These are phyloP conservation scores for Phlyctochytrium bullatum DNA, from an alignment of 192 early-diverging fungal species.

Conservation along the genomic window DNA sequence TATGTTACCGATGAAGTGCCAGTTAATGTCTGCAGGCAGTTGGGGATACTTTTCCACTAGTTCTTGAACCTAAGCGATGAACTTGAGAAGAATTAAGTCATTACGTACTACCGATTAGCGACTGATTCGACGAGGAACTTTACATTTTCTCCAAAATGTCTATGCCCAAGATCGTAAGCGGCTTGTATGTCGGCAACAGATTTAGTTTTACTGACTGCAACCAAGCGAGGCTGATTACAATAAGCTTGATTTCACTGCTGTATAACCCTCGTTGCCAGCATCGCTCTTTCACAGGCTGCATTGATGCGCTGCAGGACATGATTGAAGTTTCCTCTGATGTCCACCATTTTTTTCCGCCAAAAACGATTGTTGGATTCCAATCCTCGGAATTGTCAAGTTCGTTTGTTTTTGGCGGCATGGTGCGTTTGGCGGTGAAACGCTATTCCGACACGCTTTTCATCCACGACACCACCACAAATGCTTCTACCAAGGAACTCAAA, in stretches of 20 bases:
- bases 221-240: constrained; percentile 50
- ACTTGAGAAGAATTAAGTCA: neutral
- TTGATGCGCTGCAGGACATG: neutral
- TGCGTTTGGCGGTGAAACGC: neutral
- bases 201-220: constrained; percentile 95
- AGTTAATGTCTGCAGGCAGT: constrained; percentile 85
- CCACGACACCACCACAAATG: neutral
- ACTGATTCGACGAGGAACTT: constrained; percentile 12
- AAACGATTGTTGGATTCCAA: no score
- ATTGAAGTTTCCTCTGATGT: neutral
- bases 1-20: constrained; percentile 91
- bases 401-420: neutral
- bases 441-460: neutral
- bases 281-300: neutral
- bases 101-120: constrained; percentile 34
- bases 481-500: neutral
- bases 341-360: neutral
- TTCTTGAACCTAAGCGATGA: constrained; percentile 76
- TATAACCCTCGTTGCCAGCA: neutral
- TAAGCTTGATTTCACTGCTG: neutral
- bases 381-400: neutral
- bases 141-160: constrained; percentile 98
- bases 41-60: constrained; percentile 80
- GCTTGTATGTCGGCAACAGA: constrained; percentile 73
- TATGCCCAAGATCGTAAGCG: constrained; percentile 80